Conservation (phyloP, 2,329 filamentous ascomycete species). For the Cyclaneusma minus region DNA sequence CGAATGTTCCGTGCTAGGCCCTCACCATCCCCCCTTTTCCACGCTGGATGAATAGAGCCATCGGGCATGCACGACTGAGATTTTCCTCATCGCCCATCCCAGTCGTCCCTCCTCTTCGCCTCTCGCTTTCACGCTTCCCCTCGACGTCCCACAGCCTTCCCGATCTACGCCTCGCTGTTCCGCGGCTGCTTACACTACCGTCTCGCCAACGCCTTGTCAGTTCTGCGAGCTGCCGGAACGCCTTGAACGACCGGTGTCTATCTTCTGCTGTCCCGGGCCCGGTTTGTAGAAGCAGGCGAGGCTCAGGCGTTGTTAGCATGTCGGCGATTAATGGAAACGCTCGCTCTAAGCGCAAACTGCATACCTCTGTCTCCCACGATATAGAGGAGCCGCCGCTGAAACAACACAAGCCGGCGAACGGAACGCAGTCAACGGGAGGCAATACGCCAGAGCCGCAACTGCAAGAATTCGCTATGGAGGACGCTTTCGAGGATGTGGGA, state of each 20-base stretch:
- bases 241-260: conserved; percentile 5
- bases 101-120: too few relatives aligned
- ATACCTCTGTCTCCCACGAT: conserved; percentile 9
- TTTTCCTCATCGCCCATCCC: conserved; percentile 17
- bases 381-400: conserved; percentile 19
- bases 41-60: conserved; percentile 18
- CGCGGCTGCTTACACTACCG: conserved; percentile 1
- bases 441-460: conserved; percentile 16
- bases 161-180: conserved; percentile 1
- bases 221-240: conserved; percentile 6
- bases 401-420: conserved; percentile 17
- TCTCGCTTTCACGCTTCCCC: too few relatives aligned
- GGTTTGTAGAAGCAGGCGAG: too few relatives aligned
- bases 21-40: conserved; percentile 2
- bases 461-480: conserved; percentile 13
- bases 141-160: conserved; percentile 4
- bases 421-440: conserved; percentile 18
- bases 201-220: conserved; percentile 2
- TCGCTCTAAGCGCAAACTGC: conserved; percentile 17
- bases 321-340: conserved; percentile 14
- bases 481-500: conserved; percentile 22
- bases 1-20: too few relatives aligned
- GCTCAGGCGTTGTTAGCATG: too few relatives aligned
- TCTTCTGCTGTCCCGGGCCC: not conserved
- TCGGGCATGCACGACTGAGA: conserved; percentile 14